Evolutionary conservation across 129 eudicot species (phyloP), one percentile per base, ranked within the genome.

Genomic region (Escallonia rubra): DNA sequence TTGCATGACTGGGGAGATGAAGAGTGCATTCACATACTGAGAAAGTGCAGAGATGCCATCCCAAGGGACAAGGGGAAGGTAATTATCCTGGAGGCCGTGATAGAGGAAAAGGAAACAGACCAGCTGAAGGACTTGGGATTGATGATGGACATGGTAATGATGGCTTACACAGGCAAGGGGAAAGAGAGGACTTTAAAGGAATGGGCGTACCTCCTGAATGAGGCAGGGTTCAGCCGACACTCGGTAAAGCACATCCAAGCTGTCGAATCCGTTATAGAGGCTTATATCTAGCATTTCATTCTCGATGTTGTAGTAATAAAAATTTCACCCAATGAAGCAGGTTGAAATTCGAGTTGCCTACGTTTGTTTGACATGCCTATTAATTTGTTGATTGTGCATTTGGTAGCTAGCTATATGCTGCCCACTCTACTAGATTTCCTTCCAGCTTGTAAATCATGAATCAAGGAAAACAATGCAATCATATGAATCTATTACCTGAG

Each of bases 1-100:
- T 49, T 87, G 4, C 90, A 84, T 14, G 87, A 83, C 40, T 87
- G 95, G 95, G 81, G 77, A 7, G 90, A 87, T 11, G 90, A 84
- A 0, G 87, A 87, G 69, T 84, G 90, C 80, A 76, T 81, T 7
- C 16, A 58, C 0, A 81, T 84, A n/a, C 70, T 84, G 67, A 71
- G 41, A 62, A 81, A 76, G 46, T 76, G 85, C 71, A 72, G 70
- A 61, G 82, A 84, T 43, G 80, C 87, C 4, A 76, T 84, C 53
- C 76, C 83, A 6, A 54, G 48, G 3, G 81, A 79, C 34, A 23
- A 23, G 34, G 90, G 90, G 2, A 87, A 83, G 74, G 85, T 87
- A 51, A 83, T 81, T 0, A 80, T 83, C 34, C 34, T 23, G 1
- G 34, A 23, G 34, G 34, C 34, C 34, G 1, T 23, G 34, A 23